Evolutionary conservation across 108 stramenopile genomes (phyloP), one percentile per base, ranked within the genome.

Genomic region (Pseudonitzschia pungens): DNA sequence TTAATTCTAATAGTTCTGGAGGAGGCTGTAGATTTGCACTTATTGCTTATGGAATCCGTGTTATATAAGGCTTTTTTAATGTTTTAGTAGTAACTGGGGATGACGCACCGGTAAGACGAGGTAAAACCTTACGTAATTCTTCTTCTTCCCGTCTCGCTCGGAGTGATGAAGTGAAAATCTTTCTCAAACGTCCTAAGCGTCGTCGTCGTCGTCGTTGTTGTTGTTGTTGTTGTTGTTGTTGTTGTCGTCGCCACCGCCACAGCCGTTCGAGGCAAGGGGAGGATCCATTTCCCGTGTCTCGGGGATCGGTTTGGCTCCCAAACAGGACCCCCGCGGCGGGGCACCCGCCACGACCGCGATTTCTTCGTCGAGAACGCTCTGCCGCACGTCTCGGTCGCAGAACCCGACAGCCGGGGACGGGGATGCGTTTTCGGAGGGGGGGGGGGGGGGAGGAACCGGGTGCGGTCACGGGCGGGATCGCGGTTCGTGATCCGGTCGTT

Each of bases 281-380:
- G 60, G 57, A 58, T 58, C 29, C 20, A 58, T 8, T 4, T 58
- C 57, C 57, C 57, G 27, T 10, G 11, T 58, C 29, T 58, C 27
- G 2, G 14, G 29, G 29, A 58, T 58, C 29, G 14, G 22, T 8
- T 26, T 15, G 15, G 57, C n/a, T 22, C 21, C 33, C 2, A 14
- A 18, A 40, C 60, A 62, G 32, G 60, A 40, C 15, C 60, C 60
- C 15, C 60, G 60, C n/a, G 60, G 60, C 6, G 40, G 41, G n/a
- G n/a, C 22, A n/a, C 33, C 32, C 2, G 7, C 4, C 18, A 33
- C 60, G 11, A 36, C 11, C 12, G 9, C 12, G n/a, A 15, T 62
- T 40, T 62, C 78, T 48, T 79, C 78, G 51, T 79, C 70, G 28
- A 76, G 31, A 54, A 79, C 65, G 18, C 71, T 52, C 20, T 59